A percentile compares a stretch with the other conserved stretches of the same genome.
These are phyloP conservation scores for Candida anglica DNA, from an alignment of 805 yeast species.

Conservation along the genomic window DNA sequence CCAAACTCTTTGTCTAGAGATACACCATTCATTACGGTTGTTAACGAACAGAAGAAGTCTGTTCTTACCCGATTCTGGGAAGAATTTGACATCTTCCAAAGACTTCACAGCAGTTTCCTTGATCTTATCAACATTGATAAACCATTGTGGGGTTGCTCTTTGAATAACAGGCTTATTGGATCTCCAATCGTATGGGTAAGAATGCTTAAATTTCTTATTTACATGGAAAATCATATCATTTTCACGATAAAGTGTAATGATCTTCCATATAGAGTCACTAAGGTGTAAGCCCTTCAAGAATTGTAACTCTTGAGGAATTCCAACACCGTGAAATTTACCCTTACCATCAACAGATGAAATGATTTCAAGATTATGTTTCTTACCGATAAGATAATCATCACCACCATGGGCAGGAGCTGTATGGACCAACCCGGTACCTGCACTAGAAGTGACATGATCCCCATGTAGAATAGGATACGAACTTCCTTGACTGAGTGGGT, in stretches of 20 bases:
- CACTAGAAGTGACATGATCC: slow-evolving; percentile 69
- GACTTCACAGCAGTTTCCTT: slow-evolving; percentile 60
- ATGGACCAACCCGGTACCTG: slow-evolving; percentile 96
- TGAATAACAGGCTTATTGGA: slow-evolving; percentile 93
- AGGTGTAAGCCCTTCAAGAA: slow-evolving; percentile 42
- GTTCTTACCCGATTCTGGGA: slow-evolving; percentile 68
- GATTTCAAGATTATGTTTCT: slow-evolving; percentile 50
- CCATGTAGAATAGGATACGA: slow-evolving; percentile 68
- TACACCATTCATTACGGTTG: slow-evolving; percentile 93
- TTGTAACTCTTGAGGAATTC: slow-evolving; percentile 42
- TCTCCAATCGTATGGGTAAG: slow-evolving; percentile 97
- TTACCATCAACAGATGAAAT: slow-evolving; percentile 75
- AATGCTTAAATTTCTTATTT: slow-evolving; percentile 59
- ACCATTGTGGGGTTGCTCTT: slow-evolving; percentile 96
- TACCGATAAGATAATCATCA: slow-evolving; percentile 81
- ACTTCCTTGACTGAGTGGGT: slow-evolving; percentile 45
- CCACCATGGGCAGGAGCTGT: slow-evolving; percentile 98
- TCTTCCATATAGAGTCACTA: slow-evolving; percentile 37
- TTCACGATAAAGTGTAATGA: slow-evolving; percentile 46
- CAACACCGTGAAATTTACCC: slow-evolving; percentile 55
- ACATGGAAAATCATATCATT: slow-evolving; percentile 45
- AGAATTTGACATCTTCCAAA: slow-evolving; percentile 60
- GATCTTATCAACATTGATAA: slow-evolving; percentile 76
- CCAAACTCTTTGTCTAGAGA: slow-evolving; percentile 94
- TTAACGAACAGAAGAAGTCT: slow-evolving; percentile 69